Percentiles rank a stretch among this genome's conserved stretches.
Evolutionary conservation across 2,329 filamentous ascomycete species (phyloP).

Genomic region (Eurotiales sp.): DNA sequence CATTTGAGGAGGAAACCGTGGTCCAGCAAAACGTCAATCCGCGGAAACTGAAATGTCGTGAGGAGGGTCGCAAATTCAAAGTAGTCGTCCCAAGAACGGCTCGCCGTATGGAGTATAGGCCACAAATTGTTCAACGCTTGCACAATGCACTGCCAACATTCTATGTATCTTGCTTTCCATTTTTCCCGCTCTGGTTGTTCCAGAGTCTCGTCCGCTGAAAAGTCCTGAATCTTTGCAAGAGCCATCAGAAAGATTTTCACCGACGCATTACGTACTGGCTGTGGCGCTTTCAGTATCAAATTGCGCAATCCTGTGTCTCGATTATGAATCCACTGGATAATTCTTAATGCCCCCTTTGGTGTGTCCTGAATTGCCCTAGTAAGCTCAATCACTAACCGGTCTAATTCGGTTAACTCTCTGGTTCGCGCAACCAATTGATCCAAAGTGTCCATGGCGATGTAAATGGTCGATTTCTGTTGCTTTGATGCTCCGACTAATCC

Average conservation of each 20-base stretch:
- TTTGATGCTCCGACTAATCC: constrained; percentile 48
- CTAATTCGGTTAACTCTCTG: constrained; percentile 64
- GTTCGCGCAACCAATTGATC: constrained; percentile 71
- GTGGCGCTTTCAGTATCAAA: constrained; percentile 60
- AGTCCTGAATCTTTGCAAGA: constrained; percentile 51
- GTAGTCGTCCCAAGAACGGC: constrained; percentile 71
- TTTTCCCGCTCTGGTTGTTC: constrained; percentile 24
- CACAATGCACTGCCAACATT: constrained; percentile 34
- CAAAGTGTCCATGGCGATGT: constrained; percentile 56
- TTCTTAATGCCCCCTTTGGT: constrained; percentile 54
- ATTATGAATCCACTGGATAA: constrained; percentile 59
- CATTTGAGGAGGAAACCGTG: constrained; percentile 58
- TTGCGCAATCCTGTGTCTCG: constrained; percentile 59
- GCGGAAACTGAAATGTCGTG: constrained; percentile 56
- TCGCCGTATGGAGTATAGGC: constrained; percentile 57
- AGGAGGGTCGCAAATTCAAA: constrained; percentile 69
- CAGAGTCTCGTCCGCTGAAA: constrained; percentile 22
- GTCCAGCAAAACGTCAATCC: constrained; percentile 58
- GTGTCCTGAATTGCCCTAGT: constrained; percentile 49
- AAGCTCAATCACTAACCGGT: constrained; percentile 52
- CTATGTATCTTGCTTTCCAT: constrained; percentile 26
- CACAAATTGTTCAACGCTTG: constrained; percentile 56
- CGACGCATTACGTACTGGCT: constrained; percentile 54
- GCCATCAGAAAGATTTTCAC: constrained; percentile 52
- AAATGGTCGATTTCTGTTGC: constrained; percentile 43